Base-by-base conservation (phyloP, 805 yeast genomes). In the Starmerella potacharoeniae region DNA sequence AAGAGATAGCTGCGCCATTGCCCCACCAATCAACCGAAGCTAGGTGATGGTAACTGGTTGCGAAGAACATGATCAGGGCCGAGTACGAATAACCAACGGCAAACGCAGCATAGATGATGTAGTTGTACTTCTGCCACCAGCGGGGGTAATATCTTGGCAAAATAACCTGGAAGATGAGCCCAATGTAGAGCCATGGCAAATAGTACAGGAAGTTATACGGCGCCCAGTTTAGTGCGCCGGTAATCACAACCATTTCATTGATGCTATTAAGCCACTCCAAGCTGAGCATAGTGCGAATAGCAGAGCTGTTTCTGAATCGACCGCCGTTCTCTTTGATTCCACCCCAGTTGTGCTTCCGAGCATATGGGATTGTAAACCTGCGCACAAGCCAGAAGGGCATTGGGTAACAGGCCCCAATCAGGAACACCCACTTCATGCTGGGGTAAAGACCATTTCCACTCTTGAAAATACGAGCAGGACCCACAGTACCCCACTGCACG, bases 21-120 rank as follows among this genome's bases (percentile, higher is more conserved):
- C 88, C 88, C 88, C 88, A 83, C 88, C 88, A 83, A 41, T 68
- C 59, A 11, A 81, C 51, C 4, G 65, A 57, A 30, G 69, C 70
- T 3, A 71, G 69, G 48, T 77, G 73, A 10, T 53, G 52, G 61
- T 73, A 79, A 56, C 73, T 69, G 4, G 75, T 74, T 1, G 77
- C 68, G 62, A 80, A 79, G 69, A 83, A 83, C 44, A 81, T 76
- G 55, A 82, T 68, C 49, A 80, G 69, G 0, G 79, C 80, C 54
- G 81, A 71, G 58, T 81, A 74, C 3, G 85, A 86, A 22, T 80
- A 77, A 11, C 85, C 86, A 1, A 84, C 79, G 10, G 75, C 68
- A 30, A 82, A 68, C 1, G 79, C 84, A 51, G 83, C 76, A 28
- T 82, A 72, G 49, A 83, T 66, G 22, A 82, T 73, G 57, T 73